A percentile compares a stretch with the other conserved stretches of the same genome.
Evolutionary conservation across 306 rosid genomes (phyloP).

Genomic region (Dalbergia cultrata): DNA sequence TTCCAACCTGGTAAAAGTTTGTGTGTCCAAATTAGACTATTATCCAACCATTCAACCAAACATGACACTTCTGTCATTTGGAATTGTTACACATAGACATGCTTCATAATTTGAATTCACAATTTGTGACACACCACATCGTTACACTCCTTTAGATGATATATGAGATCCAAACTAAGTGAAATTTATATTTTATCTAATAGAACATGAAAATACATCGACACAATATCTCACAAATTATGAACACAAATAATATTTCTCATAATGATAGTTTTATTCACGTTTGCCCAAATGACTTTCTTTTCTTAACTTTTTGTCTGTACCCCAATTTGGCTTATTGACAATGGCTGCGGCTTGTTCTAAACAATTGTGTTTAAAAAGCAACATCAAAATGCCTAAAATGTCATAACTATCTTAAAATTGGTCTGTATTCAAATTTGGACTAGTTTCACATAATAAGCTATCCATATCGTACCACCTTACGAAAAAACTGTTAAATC

Average conservation of each 20-base stretch:
- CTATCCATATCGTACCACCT: not conserved
- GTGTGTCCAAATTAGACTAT: not conserved
- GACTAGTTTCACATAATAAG: slow-evolving; percentile 3
- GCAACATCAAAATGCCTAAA: not conserved
- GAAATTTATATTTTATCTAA: too few species aligned
- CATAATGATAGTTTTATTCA: not conserved
- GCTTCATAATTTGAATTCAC: too few species aligned
- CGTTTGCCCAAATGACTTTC: not conserved
- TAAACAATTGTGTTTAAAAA: not conserved
- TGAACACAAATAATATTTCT: too few species aligned
- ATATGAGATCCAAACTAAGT: too few species aligned
- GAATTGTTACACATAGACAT: too few species aligned
- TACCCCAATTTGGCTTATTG: not conserved
- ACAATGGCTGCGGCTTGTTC: not conserved
- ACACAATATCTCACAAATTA: too few species aligned
- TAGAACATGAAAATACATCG: too few species aligned
- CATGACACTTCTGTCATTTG: not conserved
- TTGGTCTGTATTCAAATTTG: not conserved
- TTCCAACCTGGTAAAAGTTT: slow-evolving; percentile 14
- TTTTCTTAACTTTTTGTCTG: not conserved
- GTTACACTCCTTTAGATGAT: too few species aligned
- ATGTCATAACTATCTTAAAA: not conserved
- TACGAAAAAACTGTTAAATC: not conserved
- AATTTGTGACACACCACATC: too few species aligned
- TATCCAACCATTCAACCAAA: not conserved